Evolutionary conservation across 768 basidiomycete species (phyloP), one percentile per base, ranked within the genome.

Genomic region (Zangia roseola): DNA sequence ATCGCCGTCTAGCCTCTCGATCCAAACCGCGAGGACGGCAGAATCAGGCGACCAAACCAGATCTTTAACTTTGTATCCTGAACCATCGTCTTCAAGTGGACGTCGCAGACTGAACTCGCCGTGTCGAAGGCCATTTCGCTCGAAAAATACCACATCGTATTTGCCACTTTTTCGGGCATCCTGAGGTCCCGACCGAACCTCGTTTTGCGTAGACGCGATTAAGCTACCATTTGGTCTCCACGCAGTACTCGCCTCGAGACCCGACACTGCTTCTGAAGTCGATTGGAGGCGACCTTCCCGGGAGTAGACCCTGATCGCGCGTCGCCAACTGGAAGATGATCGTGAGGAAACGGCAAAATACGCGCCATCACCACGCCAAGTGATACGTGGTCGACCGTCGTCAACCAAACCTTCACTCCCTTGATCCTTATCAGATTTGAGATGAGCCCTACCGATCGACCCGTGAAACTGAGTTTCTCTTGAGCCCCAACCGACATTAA

Each of bases 401-500:
- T 97, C 93, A 52, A 84, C 81, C 3, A 84, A 83, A 55, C 82
- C 84, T 8, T 74, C 70, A 19, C 79, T 61, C 30, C 69, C 58
- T 50, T 64, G 55, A 10, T 68, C 56, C 23, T 78, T 74, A 0
- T 91, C 90, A 20, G 88, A 88, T 28, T 53, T 56, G 47, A 67
- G 61, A 55, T 67, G 63, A 2, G 79, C 71, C 65, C 97, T 97
- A 16, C 97, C 95, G 5, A 92, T 74, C 0, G 94, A 95, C 10
- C 97, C 97, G 57, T 97, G 94, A 64, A 99, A 99, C 61, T 99
- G 97, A 0, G 97, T 98, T 64, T 89, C 79, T 62, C 94, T 95
- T 2, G 90, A 89, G 34, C 97, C 97, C 97, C 97, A 99, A 14
- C 97, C 97, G 50, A 97, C 92, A 58, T 94, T 91, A 60, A 97